Conservation (phyloP, 75 land plant species). For the Pinus tabuliformis region DNA sequence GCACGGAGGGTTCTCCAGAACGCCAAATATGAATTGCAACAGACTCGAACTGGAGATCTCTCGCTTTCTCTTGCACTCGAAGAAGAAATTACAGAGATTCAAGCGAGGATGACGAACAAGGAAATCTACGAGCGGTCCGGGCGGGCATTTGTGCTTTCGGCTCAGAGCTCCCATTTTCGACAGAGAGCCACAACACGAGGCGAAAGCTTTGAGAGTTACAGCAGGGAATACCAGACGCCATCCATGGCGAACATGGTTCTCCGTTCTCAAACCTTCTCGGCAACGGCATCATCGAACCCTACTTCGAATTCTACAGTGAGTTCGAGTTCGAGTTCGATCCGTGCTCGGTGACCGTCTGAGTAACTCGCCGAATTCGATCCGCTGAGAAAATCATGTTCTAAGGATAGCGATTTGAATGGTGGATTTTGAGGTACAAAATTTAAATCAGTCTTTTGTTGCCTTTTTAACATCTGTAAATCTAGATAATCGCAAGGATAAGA, state of each 20-base stretch:
- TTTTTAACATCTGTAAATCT: too few relatives aligned
- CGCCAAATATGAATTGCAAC: slow-evolving; percentile 40
- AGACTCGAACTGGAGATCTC: slow-evolving; percentile 28
- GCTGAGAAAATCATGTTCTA: slow-evolving; percentile 49
- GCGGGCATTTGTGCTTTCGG: too few relatives aligned
- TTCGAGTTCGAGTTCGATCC: too few relatives aligned
- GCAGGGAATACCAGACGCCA: slow-evolving; percentile 9
- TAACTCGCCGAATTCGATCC: too few relatives aligned
- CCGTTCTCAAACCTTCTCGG: slow-evolving; percentile 37
- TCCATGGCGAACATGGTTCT: slow-evolving; percentile 11
- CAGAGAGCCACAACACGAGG: neutral
- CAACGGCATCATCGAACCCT: slow-evolving; percentile 27
- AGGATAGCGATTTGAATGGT: too few relatives aligned
- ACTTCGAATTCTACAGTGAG: neutral
- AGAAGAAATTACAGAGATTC: slow-evolving; percentile 51
- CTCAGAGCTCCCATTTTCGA: too few relatives aligned
- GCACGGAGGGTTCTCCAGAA: slow-evolving; percentile 47
- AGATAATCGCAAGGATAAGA: too few relatives aligned
- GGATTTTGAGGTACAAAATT: too few relatives aligned
- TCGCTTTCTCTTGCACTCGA: slow-evolving; percentile 33
- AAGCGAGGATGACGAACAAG: slow-evolving; percentile 27
- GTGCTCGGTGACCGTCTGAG: too few relatives aligned
- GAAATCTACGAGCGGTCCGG: slow-evolving; percentile 26
- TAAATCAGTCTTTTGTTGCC: too few relatives aligned
- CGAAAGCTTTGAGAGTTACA: slow-evolving; percentile 9